Base-by-base conservation (phyloP, 768 basidiomycete species). In the Lactarius sanguifluus region DNA sequence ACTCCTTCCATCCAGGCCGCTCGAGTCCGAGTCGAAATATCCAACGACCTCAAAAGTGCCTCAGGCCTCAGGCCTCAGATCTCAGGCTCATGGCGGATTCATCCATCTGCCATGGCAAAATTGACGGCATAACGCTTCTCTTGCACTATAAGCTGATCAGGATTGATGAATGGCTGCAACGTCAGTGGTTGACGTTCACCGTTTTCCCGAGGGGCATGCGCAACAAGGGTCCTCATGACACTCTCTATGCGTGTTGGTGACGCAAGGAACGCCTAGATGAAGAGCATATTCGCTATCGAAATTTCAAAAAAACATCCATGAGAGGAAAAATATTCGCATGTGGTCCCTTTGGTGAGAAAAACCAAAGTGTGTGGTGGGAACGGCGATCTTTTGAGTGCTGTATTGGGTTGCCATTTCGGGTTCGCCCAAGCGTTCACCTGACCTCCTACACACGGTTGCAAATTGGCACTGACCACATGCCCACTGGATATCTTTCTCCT, bases 311-410 rank as follows among this genome's bases (percentile, higher is more conserved):
- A 38, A 38, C 13, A 12, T 0, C 54, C 23, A 20, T 23, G 20
- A n/a, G 23, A 32, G 54, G 55, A 3, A 28, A n/a, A 43, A 23
- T 45, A 32, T 43, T 20, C 65, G 32, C 65, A 66, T 38, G 54
- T 57, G 61, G 43, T 15, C 36, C 15, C 9, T 47, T 41, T 25
- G 30, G 30, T 18, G 59, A 47, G 60, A 61, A 32, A 38, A 56
- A 40, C 56, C 50, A 18, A 23, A 28, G 47, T 25, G n/a, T 23
- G n/a, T n/a, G 34, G 36, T 28, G 36, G 40, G 60, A 40, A n/a
- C 52, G 50, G 65, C 47, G 57, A 43, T 58, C 47, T 13, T 13
- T 63, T 50, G 52, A 55, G 41, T 40, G 30, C 32, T 59, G 56
- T 40, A 59, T 43, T 28, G 1, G 56, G 18, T 40, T 67, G 7